phyloP scores from a whole-genome alignment of 2,329 filamentous ascomycete genomes.

The Fusarium sp. region DNA sequence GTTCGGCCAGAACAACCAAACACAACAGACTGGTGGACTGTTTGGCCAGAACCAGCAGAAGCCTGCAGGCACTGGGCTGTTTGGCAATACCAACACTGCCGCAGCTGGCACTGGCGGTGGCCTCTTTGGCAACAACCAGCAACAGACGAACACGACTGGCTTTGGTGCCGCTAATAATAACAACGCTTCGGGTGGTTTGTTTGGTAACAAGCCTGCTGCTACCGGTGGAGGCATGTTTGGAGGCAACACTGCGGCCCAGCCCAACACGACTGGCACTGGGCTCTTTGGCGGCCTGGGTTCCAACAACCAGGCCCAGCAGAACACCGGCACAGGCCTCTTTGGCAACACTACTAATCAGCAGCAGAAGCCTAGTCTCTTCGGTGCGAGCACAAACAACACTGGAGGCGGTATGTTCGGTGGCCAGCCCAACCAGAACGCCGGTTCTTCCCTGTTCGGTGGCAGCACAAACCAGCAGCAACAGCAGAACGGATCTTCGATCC shows the following conservation, averaged over 20 bases:
- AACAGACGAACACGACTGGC: constrained; percentile 49
- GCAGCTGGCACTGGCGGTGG: constrained; percentile 47
- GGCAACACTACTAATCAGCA: constrained; percentile 57
- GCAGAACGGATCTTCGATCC: constrained; percentile 68
- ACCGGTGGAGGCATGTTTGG: constrained; percentile 59
- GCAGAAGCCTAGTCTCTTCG: constrained; percentile 65
- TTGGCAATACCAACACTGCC: constrained; percentile 40
- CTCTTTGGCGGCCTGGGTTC: constrained; percentile 59
- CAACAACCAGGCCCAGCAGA: constrained; percentile 55
- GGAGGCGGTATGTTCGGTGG: constrained; percentile 68
- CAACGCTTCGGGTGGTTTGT: constrained; percentile 54
- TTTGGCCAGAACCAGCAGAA: constrained; percentile 62
- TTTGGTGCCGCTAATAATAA: constrained; percentile 52
- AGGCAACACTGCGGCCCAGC: constrained; percentile 51
- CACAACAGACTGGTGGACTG: constrained; percentile 56
- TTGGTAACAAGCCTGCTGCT: constrained; percentile 56
- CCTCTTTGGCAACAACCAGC: constrained; percentile 61
- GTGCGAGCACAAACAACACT: constrained; percentile 59
- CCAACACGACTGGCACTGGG: constrained; percentile 56
- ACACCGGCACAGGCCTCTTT: constrained; percentile 64
- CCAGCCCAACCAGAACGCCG: constrained; percentile 61
- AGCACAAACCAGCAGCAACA: constrained; percentile 64
- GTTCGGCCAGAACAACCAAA: constrained; percentile 56
- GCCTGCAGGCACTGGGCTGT: constrained; percentile 52
- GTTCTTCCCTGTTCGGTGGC: constrained; percentile 61